Evolutionary conservation across 192 early-diverging fungal species (phyloP), one percentile per base, ranked within the genome.

Genomic region (Backusella parvicylindrica): DNA sequence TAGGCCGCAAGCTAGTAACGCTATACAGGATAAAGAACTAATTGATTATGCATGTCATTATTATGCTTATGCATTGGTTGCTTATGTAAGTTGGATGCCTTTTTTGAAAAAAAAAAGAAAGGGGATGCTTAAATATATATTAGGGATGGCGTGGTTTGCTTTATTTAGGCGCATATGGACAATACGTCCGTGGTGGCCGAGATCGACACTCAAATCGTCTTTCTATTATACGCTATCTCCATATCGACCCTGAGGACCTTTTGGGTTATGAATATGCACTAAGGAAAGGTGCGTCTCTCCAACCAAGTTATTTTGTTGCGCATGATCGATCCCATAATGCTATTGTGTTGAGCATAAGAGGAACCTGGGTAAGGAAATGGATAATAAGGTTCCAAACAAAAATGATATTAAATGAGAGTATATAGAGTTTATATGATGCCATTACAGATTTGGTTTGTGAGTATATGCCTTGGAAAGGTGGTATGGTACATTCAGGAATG

Each of bases 401-500:
- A 40, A 23, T 26, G 28, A 6, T 11, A 47, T 30, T 21, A 11
- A 43, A 26, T 47, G 4, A 15, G 16, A 69, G 2, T 31, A 30
- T 65, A 28, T 67, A 87, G 86, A 92, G 91, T 41, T 81, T 87
- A 1, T 88, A 91, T 75, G 93, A 94, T 71, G 88, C 91, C 2
- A 80, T 94, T 36, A 92, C 92, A 1, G 93, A 94, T 76, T 74
- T 94, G 23, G 89, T 89, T 1, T 94, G 92, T 71, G 90, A 90
- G 69, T 94, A 94, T 72, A 82, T 84, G 47, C 91, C 89, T 43
- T 93, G 91, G 92, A 89, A 90, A 70, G 92, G 89, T 30, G 93
- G 93, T 0, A 76, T 94, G 9, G 90, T 91, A 36, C 93, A 94
- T 67, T 89, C 88, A 35, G 93, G 93, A 2, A 91, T 94, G 85